Evolutionary conservation across 139 green algal genomes (phyloP).

Genomic region (Chlamydomonas eustigma): DNA sequence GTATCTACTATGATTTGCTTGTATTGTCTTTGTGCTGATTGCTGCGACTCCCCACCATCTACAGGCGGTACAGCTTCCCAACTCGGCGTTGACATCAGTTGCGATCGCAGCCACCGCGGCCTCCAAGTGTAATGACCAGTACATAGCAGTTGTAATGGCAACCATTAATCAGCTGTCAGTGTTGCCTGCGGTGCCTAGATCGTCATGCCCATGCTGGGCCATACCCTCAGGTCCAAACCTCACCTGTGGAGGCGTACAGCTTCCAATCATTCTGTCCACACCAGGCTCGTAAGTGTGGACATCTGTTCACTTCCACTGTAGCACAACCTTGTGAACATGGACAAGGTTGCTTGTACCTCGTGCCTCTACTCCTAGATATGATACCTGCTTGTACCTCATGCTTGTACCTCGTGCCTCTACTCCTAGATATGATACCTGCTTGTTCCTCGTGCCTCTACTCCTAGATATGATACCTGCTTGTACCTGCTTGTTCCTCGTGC

Average conservation of each 20-base stretch:
- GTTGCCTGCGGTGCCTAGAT: slow-evolving; percentile 9
- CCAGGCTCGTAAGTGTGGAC: not conserved
- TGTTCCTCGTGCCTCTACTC: no score
- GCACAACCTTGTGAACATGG: not conserved
- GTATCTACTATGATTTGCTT: no score
- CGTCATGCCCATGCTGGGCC: slow-evolving; percentile 24
- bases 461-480: no score
- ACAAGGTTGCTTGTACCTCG: not conserved
- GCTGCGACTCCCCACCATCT: no score
- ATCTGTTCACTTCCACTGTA: not conserved
- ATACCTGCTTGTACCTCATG: not conserved
- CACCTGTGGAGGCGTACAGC: slow-evolving; percentile 6
- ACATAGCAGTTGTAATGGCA: slow-evolving; percentile 10
- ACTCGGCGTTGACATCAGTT: slow-evolving; percentile 1
- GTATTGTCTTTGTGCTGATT: no score
- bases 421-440: no score
- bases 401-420: not conserved
- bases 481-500: no score
- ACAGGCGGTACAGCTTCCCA: not conserved
- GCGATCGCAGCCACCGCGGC: not conserved
- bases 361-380: not conserved
- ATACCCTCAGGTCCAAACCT: not conserved
- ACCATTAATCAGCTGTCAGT: not conserved
- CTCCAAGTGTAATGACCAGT: slow-evolving; percentile 9
- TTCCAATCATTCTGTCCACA: slow-evolving; percentile 31